Evolutionary conservation across 2,329 filamentous ascomycete species (phyloP), one percentile per base, ranked within the genome.

Genomic region (Hymenotorrendiella dingleyae): DNA sequence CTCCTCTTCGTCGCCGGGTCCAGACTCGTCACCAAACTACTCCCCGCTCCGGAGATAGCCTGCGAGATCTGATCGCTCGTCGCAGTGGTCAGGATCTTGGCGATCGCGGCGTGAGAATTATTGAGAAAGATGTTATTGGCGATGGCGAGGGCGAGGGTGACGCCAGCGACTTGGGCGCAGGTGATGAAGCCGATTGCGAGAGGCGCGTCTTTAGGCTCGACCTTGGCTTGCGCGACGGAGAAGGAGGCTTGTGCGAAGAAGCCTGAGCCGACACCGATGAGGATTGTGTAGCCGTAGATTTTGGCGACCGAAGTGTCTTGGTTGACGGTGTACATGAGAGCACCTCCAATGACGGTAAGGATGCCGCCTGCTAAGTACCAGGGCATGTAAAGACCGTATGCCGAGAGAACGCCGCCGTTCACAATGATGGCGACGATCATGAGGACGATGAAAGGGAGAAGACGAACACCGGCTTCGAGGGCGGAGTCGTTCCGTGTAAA

Each of bases 401-500:
- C 43, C 4, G 62, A 62, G 8, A 65, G 49, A n/a, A 62, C 43
- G 2, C 48, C 52, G 20, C 65, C 64, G 16, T 62, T 57, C 9
- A 49, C 14, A 22, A 67, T 58, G n/a, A 62, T 55, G 9, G 55
- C 54, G 27, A 65, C 49, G 11, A 63, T 59, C 42, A 66, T 54
- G 5, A 61, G 49, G 23, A 65, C 45, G 43, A 67, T 61, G n/a
- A 62, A 53, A 3, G 64, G 63, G 0, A 67, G 53, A 12, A 65
- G 57, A 6, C 64, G 54, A 12, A 67, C 59, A 28, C 61, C 60
- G 9, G 63, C 56, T 42, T 66, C 76, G 11, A 74, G 68, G 6
- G 69, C 69, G 1, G 66, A 63, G 20, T 73, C 62, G 28, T 65
- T 66, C 9, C 68, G 65, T 24, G 74, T 70, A 43, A 73, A 72